Base-by-base conservation (phyloP, 208 protist genomes). In the Willaertia magna region DNA sequence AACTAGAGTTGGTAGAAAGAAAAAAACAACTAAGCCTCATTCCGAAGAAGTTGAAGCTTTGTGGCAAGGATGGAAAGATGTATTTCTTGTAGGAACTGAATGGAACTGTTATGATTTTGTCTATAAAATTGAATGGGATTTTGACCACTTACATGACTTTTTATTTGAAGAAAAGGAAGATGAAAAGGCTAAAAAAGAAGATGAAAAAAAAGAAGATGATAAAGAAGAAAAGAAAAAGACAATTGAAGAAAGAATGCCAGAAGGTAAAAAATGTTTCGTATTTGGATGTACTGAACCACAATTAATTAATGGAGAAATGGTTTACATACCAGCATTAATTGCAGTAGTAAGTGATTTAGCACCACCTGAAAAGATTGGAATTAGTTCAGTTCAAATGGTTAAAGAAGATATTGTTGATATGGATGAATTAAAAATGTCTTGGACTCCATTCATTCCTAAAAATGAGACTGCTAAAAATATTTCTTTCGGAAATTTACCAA, bases 361-460 rank as follows among this genome's bases (percentile, higher is more conserved):
- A 40, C 87, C 87, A 49, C 87, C 85, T n/a, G 34, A 48, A 16
- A 52, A 49, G 44, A 43, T 89, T 26, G 85, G 87, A 34, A 48
- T 89, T 46, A 89, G 85, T 42, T 87, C 85, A 0, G 87, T 89
- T 42, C 87, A 89, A 78, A 89, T 86, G 85, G 44, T 52, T 2
- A 67, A 87, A 42, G 87, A 89, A 43, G 85, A 89, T 48, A 87
- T 87, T 47, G 46, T 89, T 7, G 85, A 81, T 49, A 89, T 89
- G 87, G 87, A 85, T 22, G 46, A 87, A 46, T 59, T 89, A 20
- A 89, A 89, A 76, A 89, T 89, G 87, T 61, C 79, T 76, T 89
- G 85, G 85, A 47, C 85, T 30, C 87, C 86, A 59, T 86, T 84
- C 59, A 86, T 88, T 34, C 86, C 86, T 52, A 67, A 42, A 42